Conservation (phyloP, 108 stramenopile genomes). For the Pseudonitzschia pungens region DNA sequence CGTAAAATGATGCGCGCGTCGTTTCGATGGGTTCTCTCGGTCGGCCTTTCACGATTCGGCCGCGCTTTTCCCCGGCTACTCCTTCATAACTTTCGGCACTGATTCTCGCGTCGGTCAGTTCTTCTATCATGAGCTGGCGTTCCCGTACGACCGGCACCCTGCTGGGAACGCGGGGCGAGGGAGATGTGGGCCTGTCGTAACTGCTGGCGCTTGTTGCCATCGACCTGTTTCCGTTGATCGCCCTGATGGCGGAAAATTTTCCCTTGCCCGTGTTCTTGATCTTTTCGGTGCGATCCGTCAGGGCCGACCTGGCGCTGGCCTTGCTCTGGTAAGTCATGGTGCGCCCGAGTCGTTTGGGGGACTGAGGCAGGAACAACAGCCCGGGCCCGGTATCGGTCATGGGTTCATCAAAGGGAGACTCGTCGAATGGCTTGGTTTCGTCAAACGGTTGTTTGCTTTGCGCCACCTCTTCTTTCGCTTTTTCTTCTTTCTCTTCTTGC, state of each 20-base stretch:
- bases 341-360: constrained; percentile 21
- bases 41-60: constrained; percentile 24
- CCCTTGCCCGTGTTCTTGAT: constrained; percentile 33
- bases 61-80: constrained; percentile 10
- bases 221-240: constrained; percentile 27
- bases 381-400: constrained; percentile 4
- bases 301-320: constrained; percentile 25
- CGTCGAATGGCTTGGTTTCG: constrained; percentile 19
- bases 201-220: constrained; percentile 20
- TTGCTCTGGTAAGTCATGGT: constrained; percentile 29
- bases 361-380: constrained; percentile 3
- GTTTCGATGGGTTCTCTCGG: neutral
- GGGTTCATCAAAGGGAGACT: constrained; percentile 30
- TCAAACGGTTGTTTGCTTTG: constrained; percentile 22
- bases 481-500: neutral
- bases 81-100: constrained; percentile 38
- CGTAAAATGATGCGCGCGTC: neutral
- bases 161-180: constrained; percentile 15
- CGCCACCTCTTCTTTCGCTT: neutral
- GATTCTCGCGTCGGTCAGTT: constrained; percentile 34
- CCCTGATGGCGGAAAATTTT: constrained; percentile 1
- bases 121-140: constrained; percentile 53
- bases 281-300: constrained; percentile 41
- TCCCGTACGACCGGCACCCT: constrained; percentile 27
- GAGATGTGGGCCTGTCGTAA: neutral